phyloP scores from a whole-genome alignment of 164 flowering plant species.

The Piper longum region DNA sequence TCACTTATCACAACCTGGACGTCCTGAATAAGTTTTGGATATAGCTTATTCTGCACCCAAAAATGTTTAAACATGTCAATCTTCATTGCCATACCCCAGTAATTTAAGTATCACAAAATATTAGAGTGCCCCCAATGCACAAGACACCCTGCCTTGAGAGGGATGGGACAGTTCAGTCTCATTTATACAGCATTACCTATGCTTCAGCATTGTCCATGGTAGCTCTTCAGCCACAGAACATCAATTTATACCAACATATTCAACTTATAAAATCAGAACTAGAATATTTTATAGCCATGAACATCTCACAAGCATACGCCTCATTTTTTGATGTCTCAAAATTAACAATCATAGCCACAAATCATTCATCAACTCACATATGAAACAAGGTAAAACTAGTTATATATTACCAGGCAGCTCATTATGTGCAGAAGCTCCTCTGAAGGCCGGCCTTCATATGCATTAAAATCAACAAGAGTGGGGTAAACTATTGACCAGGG shows the following conservation, averaged over 20 bases:
- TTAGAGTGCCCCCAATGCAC: too few species aligned
- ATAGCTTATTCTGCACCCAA: conserved; percentile 60
- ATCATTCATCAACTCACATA: not conserved
- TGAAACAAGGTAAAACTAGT: not conserved
- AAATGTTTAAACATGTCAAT: not conserved
- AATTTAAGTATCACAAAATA: too few species aligned
- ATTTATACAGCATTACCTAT: too few species aligned
- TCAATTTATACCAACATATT: not conserved
- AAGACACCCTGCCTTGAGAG: too few species aligned
- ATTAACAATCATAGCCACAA: not conserved
- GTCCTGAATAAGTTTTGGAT: conserved; percentile 80
- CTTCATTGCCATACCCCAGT: not conserved
- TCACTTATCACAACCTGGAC: conserved; percentile 87
- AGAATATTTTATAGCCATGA: not conserved
- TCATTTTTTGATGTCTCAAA: not conserved
- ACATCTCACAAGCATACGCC: not conserved
- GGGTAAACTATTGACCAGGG: conserved; percentile 94
- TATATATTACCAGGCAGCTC: conserved; percentile 61
- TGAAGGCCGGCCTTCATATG: conserved; percentile 60
- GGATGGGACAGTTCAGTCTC: too few species aligned
- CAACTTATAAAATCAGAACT: not conserved
- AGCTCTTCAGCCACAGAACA: too few species aligned
- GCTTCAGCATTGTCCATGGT: too few species aligned
- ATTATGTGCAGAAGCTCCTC: conserved; percentile 79
- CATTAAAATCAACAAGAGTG: conserved; percentile 73